Evolutionary conservation across 2,329 filamentous ascomycete species (phyloP).

Genomic region (Myriosclerotinia duriaeana): DNA sequence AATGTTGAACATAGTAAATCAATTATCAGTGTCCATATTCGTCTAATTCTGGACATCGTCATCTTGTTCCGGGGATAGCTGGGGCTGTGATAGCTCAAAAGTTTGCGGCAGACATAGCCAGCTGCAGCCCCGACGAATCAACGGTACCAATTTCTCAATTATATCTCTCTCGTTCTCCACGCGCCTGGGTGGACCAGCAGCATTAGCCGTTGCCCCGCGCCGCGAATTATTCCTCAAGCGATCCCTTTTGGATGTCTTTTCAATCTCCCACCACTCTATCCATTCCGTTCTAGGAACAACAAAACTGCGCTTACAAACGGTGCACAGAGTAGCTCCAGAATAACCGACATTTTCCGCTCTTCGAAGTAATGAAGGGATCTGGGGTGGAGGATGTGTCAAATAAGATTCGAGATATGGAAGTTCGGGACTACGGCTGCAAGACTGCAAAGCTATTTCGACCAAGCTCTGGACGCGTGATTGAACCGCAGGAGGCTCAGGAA

Average conservation of each 20-base stretch:
- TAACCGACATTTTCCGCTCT: constrained; percentile 45
- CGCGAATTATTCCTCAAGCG: too few species aligned
- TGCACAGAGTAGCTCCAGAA: constrained; percentile 52
- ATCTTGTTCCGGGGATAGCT: too few species aligned
- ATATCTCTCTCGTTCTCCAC: constrained; percentile 39
- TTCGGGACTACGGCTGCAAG: constrained; percentile 33
- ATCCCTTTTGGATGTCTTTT: constrained; percentile 28
- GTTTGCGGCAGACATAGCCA: constrained; percentile 39
- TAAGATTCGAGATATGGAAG: constrained; percentile 33
- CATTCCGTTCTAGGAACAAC: constrained; percentile 56
- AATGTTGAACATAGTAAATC: not conserved
- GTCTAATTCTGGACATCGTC: not conserved
- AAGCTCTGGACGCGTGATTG: constrained; percentile 38
- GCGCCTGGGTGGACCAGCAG: constrained; percentile 30
- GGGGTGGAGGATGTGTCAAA: constrained; percentile 31
- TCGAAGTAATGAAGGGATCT: constrained; percentile 31
- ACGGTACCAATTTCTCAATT: constrained; percentile 39
- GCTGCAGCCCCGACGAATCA: constrained; percentile 42
- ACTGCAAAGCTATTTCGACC: constrained; percentile 36
- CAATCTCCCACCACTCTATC: constrained; percentile 61
- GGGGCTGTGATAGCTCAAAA: not conserved
- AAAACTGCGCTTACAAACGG: constrained; percentile 50
- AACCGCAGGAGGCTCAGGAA: constrained; percentile 30
- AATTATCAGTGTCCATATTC: not conserved
- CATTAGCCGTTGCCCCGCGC: not conserved